Conservation (phyloP, 257 asterid species). For the Paulownia fortunei region DNA sequence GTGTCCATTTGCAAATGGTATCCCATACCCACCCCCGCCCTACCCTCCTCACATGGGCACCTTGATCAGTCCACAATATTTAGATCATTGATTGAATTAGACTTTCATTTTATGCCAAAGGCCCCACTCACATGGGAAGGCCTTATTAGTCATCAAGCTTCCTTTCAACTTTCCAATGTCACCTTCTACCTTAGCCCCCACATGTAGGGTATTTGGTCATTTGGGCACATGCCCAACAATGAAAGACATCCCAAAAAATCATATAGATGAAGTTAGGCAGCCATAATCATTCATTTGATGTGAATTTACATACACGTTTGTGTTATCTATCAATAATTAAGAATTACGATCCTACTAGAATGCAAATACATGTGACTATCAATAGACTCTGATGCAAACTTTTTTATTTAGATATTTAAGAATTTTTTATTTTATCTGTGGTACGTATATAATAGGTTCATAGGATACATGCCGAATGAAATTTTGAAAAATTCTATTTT, state of each 20-base stretch:
- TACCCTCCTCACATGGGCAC: conserved; percentile 41
- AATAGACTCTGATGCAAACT: background rate
- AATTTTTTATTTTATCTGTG: background rate
- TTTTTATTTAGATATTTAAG: too few relatives aligned
- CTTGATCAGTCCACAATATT: conserved; percentile 27
- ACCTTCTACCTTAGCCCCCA: conserved; percentile 26
- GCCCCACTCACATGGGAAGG: conserved; percentile 60
- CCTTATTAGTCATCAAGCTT: conserved; percentile 20
- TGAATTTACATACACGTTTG: background rate
- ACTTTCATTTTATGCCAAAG: conserved; percentile 30
- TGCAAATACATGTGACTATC: background rate
- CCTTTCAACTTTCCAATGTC: conserved; percentile 35
- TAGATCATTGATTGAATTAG: conserved; percentile 37
- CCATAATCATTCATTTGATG: conserved; percentile 29
- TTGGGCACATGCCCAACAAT: conserved; percentile 33
- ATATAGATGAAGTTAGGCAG: conserved; percentile 12
- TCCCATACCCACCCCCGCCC: conserved; percentile 39
- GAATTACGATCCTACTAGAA: background rate
- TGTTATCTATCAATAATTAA: background rate
- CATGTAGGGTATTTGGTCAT: conserved; percentile 20
- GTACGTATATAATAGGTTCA: background rate
- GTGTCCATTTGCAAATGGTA: conserved; percentile 34
- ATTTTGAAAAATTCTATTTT: background rate
- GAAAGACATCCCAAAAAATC: conserved; percentile 4
- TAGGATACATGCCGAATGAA: too few relatives aligned